These are phyloP conservation scores for Phlebiopsis gigantea DNA, from an alignment of 768 basidiomycete species.

Conservation along the genomic window DNA sequence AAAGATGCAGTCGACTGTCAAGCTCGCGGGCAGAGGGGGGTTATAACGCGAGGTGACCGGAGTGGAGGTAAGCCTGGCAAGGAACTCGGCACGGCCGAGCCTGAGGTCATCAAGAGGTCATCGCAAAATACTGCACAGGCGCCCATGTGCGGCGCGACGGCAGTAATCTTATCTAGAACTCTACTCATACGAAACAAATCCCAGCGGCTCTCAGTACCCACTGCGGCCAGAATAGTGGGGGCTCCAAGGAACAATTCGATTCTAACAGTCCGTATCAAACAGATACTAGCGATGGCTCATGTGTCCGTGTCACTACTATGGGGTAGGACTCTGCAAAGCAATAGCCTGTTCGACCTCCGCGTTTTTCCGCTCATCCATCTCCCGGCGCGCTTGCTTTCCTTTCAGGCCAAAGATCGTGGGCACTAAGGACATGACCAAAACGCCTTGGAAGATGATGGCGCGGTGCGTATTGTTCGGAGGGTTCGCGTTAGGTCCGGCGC, in stretches of 20 bases:
- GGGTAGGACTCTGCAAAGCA: too few species aligned
- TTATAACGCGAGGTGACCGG: neutral
- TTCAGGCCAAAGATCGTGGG: slow-evolving; percentile 43
- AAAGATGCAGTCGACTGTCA: neutral
- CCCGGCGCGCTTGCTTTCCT: slow-evolving; percentile 59
- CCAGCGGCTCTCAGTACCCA: neutral
- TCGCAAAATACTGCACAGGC: neutral
- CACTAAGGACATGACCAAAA: slow-evolving; percentile 36
- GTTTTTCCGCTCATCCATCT: slow-evolving; percentile 41
- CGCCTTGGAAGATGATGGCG: slow-evolving; percentile 63
- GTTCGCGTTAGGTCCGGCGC: slow-evolving; percentile 49
- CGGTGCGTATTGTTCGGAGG: slow-evolving; percentile 73
- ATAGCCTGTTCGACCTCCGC: neutral
- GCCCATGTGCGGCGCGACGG: neutral
- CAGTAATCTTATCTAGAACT: slow-evolving; percentile 1
- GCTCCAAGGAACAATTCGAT: too few species aligned
- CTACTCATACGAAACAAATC: neutral
- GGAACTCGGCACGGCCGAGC: neutral
- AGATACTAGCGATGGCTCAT: too few species aligned
- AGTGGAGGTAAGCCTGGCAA: neutral
- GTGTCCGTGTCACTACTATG: too few species aligned
- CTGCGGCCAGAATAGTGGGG: neutral
- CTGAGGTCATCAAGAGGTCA: neutral
- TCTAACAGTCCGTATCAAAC: too few species aligned
- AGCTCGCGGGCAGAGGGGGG: neutral